A percentile compares a stretch with the other conserved stretches of the same genome.
Evolutionary conservation across 2,329 filamentous ascomycete genomes (phyloP).

Genomic region (Trichocomaceae sp.): DNA sequence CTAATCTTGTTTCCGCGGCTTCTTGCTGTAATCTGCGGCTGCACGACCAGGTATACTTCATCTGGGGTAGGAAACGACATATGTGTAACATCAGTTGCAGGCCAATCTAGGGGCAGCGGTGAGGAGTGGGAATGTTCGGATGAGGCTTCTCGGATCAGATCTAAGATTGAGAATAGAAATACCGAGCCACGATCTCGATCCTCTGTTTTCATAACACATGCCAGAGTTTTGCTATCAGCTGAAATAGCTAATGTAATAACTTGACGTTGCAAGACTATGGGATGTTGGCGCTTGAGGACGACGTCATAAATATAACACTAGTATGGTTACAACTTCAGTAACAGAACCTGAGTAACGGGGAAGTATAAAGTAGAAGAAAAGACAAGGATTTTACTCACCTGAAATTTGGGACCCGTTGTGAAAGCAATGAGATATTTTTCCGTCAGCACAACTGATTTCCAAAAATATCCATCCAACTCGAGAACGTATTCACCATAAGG

Average conservation of each 20-base stretch:
- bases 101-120: conserved; percentile 1
- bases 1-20: conserved; percentile 9
- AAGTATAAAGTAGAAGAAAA: not conserved
- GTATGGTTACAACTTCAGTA: not conserved
- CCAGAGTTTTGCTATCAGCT: conserved; percentile 13
- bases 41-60: conserved; percentile 10
- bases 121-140: not conserved
- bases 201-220: conserved; percentile 19
- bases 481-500: conserved; percentile 5
- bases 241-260: conserved; percentile 11
- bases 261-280: not conserved
- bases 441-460: conserved; percentile 9
- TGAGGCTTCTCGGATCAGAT: not conserved
- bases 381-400: not conserved
- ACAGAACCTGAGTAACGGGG: too few species aligned
- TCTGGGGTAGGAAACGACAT: conserved; percentile 7
- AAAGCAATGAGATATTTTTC: conserved; percentile 12
- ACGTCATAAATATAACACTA: conserved; percentile 11
- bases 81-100: conserved; percentile 9
- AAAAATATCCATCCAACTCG: conserved; percentile 2
- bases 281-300: not conserved
- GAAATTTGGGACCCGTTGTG: conserved; percentile 11
- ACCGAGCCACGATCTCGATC: conserved; percentile 8
- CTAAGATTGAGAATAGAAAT: conserved; percentile 2
- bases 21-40: conserved; percentile 7